Conservation (phyloP, 2,329 filamentous ascomycete species). For the Penicillium nordicum region DNA sequence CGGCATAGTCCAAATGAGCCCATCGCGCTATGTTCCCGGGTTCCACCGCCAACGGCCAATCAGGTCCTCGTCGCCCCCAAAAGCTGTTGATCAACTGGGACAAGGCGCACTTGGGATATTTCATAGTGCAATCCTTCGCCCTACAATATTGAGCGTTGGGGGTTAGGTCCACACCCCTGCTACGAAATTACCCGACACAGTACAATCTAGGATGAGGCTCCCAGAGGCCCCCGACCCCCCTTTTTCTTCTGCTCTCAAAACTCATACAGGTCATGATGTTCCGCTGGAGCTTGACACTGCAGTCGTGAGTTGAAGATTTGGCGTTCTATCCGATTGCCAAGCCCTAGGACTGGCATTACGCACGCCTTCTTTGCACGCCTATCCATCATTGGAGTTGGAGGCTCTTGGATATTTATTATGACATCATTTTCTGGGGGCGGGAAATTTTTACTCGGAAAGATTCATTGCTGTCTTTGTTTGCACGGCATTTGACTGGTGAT, state of each 20-base stretch:
- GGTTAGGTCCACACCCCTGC: background rate
- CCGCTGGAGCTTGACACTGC: background rate
- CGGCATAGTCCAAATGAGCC: background rate
- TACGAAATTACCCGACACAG: background rate
- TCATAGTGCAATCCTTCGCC: background rate
- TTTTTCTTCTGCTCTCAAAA: background rate
- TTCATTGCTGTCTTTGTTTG: background rate
- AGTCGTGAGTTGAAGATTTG: background rate
- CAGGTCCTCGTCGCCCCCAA: slow-evolving; percentile 6
- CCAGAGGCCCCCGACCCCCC: background rate
- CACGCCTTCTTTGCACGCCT: background rate
- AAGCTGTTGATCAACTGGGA: background rate
- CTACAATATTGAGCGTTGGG: background rate
- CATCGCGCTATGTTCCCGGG: background rate
- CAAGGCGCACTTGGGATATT: background rate
- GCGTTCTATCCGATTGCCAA: background rate
- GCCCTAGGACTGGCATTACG: background rate
- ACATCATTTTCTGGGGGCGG: slow-evolving; percentile 2
- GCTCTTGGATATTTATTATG: background rate
- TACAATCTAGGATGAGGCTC: background rate
- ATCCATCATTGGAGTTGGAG: background rate
- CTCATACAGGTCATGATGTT: no score
- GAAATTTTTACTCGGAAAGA: background rate
- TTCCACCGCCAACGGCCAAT: slow-evolving; percentile 10
- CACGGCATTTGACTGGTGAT: background rate